Evolutionary conservation across 129 eudicot species (phyloP), one percentile per base, ranked within the genome.

Genomic region (Flaveria linearis): DNA sequence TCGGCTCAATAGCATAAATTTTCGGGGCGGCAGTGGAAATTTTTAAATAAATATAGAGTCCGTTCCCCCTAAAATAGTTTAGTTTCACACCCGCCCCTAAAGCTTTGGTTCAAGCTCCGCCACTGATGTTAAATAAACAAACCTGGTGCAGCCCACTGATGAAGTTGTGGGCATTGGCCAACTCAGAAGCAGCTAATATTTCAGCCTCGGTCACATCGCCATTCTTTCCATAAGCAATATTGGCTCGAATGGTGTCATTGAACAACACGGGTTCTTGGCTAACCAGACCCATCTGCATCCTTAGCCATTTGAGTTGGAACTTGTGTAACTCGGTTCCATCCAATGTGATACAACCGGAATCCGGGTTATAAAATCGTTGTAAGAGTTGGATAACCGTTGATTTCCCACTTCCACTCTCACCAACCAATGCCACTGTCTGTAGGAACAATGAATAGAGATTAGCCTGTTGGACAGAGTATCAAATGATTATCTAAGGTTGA

Each of bases 161-260:
- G 84, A 91, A 91, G 22, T 78, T 83, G 85, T 86, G 90, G 50
- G 97, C 97, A 72, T 91, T 91, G 16, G 93, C 89, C 60, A 82
- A 68, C 84, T 91, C 91, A 9, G 97, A 82, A 39, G 97, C 93
- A 36, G 82, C 97, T 53, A 84, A 14, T 52, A 91, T 83, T 80
- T 91, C 97, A 14, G 87, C 84, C 79, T 91, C 91, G 4, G 82
- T 91, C 23, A 89, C 93, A 12, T 80, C 86, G 13, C 90, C 87
- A 4, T 81, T 93, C 70, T 88, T 91, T 30, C 97, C 93, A 25
- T 88, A 91, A 7, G 86, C 88, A 28, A 62, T 28, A n/a, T n/a
- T n/a, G n/a, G n/a, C n/a, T n/a, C n/a, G n/a, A n/a, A n/a, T n/a
- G n/a, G n/a, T n/a, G n/a, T 62, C 68, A 30, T 62, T 62, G 22